Base-by-base conservation (phyloP, 371 early-diverging fungal genomes). In the Homolaphlyctis polyrhiza region DNA sequence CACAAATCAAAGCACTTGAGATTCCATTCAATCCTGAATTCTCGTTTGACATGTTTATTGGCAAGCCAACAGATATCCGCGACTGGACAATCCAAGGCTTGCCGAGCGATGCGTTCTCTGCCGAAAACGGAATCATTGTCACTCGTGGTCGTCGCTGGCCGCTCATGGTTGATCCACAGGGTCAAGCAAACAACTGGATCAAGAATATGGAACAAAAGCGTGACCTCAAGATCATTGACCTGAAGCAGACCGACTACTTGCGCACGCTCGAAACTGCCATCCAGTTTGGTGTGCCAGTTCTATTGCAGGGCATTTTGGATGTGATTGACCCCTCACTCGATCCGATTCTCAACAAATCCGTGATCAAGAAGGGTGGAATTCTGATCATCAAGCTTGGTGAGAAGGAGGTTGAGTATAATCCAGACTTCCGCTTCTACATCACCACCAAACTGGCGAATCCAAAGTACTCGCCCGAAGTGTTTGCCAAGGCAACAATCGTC, bases 71-170 rank as follows among this genome's bases (percentile, higher is more conserved):
- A 2, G 80, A 83, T 29, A 78, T 81, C 35, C 67, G 83, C 23
- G 76, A 80, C 33, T 84, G 83, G 83, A 79, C 74, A 60, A 66
- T 81, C 23, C 79, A 81, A 60, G 83, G 81, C 1, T 66, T 84
- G 35, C 83, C 84, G 4, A 71, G 68, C 35, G 84, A 84, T 60
- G 66, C 71, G 11, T 80, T 83, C 50, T 77, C 80, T 2, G 61
- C 78, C 1, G 84, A 84, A 64, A 84, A 84, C 63, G 84, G 79
- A 28, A 76, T 83, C 35, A 75, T 84, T 36, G 83, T 83, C 11
- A 80, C 83, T 0, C 67, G 80, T 30, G 78, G 80, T 0, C 62
- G 82, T 1, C 63, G 83, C 23, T 83, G 81, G 81, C 82, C 83
- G 14, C 65, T 84, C 30, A 79, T 84, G 74, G 69, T 84, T 64